phyloP scores from a whole-genome alignment of 306 rosid species.

The barrel medic (Medicago truncatula) region MtrunA17r5.0-ANR NC_053049.1:35396501-35397000 shows the following conservation, averaged over 20 bases:
- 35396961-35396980: not conserved
- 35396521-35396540: too few relatives aligned
- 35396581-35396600: constrained; percentile 28
- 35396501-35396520: too few relatives aligned
- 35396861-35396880: constrained; percentile 35
- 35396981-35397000: constrained; percentile 40
- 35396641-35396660: not conserved
- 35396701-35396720: not conserved
- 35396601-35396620: constrained; percentile 53
- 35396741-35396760: not conserved
- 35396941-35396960: constrained; percentile 3
- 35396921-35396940: constrained; percentile 31
- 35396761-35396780: not conserved
- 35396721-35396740: not conserved
- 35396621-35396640: constrained; percentile 46
- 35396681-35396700: not conserved
- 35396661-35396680: constrained; percentile 50
- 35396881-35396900: constrained; percentile 32
- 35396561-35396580: too few relatives aligned
- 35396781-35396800: not conserved
- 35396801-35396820: not conserved
- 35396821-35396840: constrained; percentile 21
- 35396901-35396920: constrained; percentile 43
- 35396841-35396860: constrained; percentile 34
- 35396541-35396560: too few relatives aligned